Evolutionary conservation across 2,329 filamentous ascomycete species (phyloP).

Genomic region (Alternaria ethzedia): DNA sequence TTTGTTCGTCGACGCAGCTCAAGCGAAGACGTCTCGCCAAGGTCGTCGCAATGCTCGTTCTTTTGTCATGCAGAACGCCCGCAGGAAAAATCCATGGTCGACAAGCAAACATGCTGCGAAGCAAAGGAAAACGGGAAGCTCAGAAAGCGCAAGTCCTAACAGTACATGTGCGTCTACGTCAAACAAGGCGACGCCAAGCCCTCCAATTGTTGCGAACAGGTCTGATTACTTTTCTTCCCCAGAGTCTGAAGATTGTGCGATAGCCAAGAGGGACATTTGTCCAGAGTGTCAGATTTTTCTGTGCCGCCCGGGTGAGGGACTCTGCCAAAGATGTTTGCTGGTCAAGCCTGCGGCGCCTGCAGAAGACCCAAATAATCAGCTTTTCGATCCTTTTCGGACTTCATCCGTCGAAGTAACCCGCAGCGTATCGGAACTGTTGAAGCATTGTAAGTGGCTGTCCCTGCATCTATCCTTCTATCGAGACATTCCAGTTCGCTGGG

Average conservation of each 20-base stretch:
- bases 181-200: constrained; percentile 42
- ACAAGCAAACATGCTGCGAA: constrained; percentile 48
- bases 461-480: constrained; percentile 14
- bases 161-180: constrained; percentile 40
- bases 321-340: constrained; percentile 39
- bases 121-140: constrained; percentile 30
- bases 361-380: constrained; percentile 33
- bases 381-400: constrained; percentile 44
- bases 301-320: constrained; percentile 36
- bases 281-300: constrained; percentile 39
- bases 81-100: constrained; percentile 48
- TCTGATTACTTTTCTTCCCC: constrained; percentile 28
- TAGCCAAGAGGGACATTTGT: constrained; percentile 33
- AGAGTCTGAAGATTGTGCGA: constrained; percentile 17
- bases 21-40: constrained; percentile 47
- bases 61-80: constrained; percentile 50
- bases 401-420: constrained; percentile 35
- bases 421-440: constrained; percentile 39
- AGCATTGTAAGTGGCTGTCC: constrained; percentile 43
- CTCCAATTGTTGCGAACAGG: constrained; percentile 23
- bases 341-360: constrained; percentile 23
- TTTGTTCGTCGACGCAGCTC: constrained; percentile 48
- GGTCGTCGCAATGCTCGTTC: constrained; percentile 49
- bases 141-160: constrained; percentile 35
- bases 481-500: constrained; percentile 14